Evolutionary conservation across 2,329 filamentous ascomycete genomes (phyloP), one percentile per base, ranked within the genome.

Genomic region (Diaporthe australafricana): DNA sequence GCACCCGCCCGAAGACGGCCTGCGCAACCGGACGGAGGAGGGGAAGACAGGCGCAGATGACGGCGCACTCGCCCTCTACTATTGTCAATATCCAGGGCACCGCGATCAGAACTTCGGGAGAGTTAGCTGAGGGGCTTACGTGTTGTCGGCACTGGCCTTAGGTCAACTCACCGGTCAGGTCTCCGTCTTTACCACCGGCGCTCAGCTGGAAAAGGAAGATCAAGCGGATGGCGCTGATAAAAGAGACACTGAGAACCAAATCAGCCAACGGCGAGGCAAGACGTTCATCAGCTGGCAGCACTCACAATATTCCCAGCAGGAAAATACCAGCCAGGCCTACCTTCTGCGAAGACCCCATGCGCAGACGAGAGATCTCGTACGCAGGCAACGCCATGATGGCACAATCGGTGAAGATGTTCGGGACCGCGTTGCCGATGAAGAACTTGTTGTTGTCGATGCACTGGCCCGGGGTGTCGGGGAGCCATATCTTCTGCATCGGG

Each of bases 371-470:
- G 30, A 70, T 60, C 67, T 70, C 67, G 9, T 62, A 70, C 27
- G 48, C 48, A 22, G 67, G 67, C 30, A 70, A 47, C 42, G 42
- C 55, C 40, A 70, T 47, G 55, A 70, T 70, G 8, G 56, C 53
- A 20, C 40, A 57, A 25, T 70, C 67, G n/a, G 56, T 62, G 20
- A 70, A 25, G 42, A 70, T 70, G 7, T 70, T 70, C 1, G 67
- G 67, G 7, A 55, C 63, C 17, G 50, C 50, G 6, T 68, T 68
- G 32, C 50, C 63, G 17, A 68, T 55, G 17, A 68, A 68, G 63
- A 68, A 68, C 35, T 68, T 52, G 63, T 40, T 55, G 40, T 68
- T 68, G 50, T 55, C 50, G 22, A 68, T 68, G 35, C 63, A 68
- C 2, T 68, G 35, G 6, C 63, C 63, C 2, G 63, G 47, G 4